Evolutionary conservation across 1,139 yeast species (phyloP).

Genomic region (Kurtzmaniella quercitrusa): DNA sequence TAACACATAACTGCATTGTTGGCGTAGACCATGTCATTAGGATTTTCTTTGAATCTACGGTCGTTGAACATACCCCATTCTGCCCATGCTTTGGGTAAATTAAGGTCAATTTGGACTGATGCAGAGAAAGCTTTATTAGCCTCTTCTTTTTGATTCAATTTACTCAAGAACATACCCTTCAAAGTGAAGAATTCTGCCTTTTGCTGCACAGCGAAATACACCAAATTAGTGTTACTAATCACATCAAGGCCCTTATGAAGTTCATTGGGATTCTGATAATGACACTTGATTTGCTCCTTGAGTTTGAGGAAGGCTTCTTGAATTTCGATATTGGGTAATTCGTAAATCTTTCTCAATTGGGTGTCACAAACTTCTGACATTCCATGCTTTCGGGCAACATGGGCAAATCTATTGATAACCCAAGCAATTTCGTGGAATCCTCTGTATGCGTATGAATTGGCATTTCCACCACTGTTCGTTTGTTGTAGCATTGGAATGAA

Average conservation of each 20-base stretch:
- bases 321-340: constrained; percentile 94
- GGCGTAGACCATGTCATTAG: constrained; percentile 79
- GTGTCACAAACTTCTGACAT: constrained; percentile 96
- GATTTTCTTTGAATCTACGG: constrained; percentile 78
- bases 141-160: constrained; percentile 83
- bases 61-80: constrained; percentile 99
- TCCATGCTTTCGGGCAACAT: constrained; percentile 93
- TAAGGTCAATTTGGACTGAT: constrained; percentile 92
- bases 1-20: constrained; percentile 94
- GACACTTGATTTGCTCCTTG: constrained; percentile 97
- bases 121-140: constrained; percentile 98
- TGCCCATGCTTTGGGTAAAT: constrained; percentile 98
- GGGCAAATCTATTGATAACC: constrained; percentile 98
- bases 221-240: constrained; percentile 91
- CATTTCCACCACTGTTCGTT: constrained; percentile 64
- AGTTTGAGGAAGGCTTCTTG: constrained; percentile 95
- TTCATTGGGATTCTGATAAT: constrained; percentile 83
- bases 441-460: constrained; percentile 89
- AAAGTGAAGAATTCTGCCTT: constrained; percentile 96
- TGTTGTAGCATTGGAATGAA: constrained; percentile 84
- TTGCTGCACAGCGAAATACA: constrained; percentile 93
- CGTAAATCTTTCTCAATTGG: constrained; percentile 89
- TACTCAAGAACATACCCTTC: constrained; percentile 96
- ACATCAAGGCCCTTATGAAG: constrained; percentile 93
- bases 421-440: constrained; percentile 99